Conservation (phyloP, 805 yeast genomes). For the Maudiozyma turicensis region DNA sequence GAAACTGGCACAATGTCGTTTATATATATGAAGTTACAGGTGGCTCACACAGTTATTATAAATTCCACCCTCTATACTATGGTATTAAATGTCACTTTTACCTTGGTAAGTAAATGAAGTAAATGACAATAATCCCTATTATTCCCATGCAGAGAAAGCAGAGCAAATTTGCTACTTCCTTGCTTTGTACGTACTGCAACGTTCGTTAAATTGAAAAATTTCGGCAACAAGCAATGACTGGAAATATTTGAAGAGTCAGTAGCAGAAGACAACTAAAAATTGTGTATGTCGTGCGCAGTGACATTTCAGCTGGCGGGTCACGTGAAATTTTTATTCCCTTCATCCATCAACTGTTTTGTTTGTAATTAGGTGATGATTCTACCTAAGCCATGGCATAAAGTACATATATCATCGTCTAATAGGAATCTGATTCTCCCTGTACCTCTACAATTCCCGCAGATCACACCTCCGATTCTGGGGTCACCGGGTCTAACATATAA, state of each 20-base stretch:
- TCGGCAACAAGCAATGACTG: too few relatives aligned
- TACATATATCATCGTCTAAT: conserved; percentile 53
- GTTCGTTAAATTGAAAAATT: too few relatives aligned
- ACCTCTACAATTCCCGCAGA: conserved; percentile 69
- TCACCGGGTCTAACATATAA: conserved; percentile 63
- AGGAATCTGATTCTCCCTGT: conserved; percentile 46
- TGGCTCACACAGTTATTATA: too few relatives aligned
- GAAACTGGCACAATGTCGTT: too few relatives aligned
- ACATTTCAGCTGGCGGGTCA: not conserved
- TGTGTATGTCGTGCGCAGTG: not conserved
- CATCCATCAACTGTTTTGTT: not conserved
- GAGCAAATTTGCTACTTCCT: not conserved
- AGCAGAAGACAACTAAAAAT: not conserved
- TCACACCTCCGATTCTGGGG: conserved; percentile 60
- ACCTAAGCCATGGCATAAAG: conserved; percentile 60
- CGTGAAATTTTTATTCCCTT: not conserved
- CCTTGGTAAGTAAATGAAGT: too few relatives aligned
- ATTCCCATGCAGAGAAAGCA: not conserved
- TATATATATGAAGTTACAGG: too few relatives aligned
- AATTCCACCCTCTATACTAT: too few relatives aligned
- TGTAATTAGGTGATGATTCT: conserved; percentile 29
- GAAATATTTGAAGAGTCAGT: too few relatives aligned
- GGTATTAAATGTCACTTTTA: too few relatives aligned
- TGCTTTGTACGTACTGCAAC: too few relatives aligned
- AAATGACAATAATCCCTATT: too few relatives aligned